Base-by-base conservation (phyloP, 768 basidiomycete species). In the Hypsizygus marmoreus region DNA sequence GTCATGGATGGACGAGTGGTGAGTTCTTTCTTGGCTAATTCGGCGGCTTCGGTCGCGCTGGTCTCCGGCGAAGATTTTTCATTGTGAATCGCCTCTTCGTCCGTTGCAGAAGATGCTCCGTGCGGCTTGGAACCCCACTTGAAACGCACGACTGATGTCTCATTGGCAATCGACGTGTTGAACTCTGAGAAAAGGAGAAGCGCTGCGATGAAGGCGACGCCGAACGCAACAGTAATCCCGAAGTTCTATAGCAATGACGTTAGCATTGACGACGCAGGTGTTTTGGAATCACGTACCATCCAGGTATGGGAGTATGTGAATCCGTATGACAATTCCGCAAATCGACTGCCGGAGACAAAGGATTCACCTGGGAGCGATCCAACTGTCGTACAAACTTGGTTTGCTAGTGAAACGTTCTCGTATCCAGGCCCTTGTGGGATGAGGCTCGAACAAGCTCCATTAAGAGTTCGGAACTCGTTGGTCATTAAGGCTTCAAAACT, bases 391-490 rank as follows among this genome's bases (percentile, higher is more conserved):
- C 92, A 95, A 1, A 86, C 84, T 65, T 92, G 90, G 59, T 92
- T 88, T 4, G 55, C 59, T 10, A 84, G 50, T 1, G 73, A 58
- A 28, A 84, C 62, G 14, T 71, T 70, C 53, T 77, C 77, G 51
- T 89, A 89, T 1, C 80, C 79, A 2, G 84, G 69, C 0, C 86
- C 86, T 3, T 69, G 73, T 3, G 88, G 84, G 0, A 84, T 78
- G 11, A 88, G 67, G 24, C 68, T 64, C 20, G 83, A 68, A 59
- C 85, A 86, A 12, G 63, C 56, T 31, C 83, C 88, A 14, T 85
- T 61, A 4, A 88, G 64, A 0, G 78, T 84, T 51, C 77, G 80
- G 67, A 94, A 93, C 63, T 95, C 91, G 67, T 93, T 95, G 16
- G 80, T 72, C 63, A 95, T 72, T 25, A 93, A 62, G 0, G 77